Base-by-base conservation (phyloP, 352 stramenopile genomes). In the Pythium dissotocum region DNA sequence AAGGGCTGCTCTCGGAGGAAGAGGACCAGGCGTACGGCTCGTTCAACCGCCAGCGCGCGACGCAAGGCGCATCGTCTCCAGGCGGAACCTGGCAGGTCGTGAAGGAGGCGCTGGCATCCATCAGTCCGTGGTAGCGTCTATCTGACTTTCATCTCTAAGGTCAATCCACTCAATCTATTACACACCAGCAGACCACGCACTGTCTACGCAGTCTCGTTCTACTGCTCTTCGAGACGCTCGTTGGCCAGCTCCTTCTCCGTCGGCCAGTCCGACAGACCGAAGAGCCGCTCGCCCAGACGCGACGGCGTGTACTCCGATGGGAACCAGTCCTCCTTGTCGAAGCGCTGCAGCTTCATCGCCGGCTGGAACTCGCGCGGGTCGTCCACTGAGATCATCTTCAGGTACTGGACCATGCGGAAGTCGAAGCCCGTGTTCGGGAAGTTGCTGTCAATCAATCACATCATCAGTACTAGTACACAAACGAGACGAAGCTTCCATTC, bases 21-120 rank as follows among this genome's bases (percentile, higher is more conserved):
- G 83, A 90, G 30, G 81, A 89, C 32, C 71, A 77, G 0, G 79
- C 60, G 30, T 94, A 94, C 54, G 86, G 86, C n/a, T 91, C 86
- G 0, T 89, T 92, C 61, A 69, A 80, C 52, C 60, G 61, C 14
- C 51, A 57, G 13, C 24, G 48, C 42, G 57, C 40, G 48, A 10
- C 18, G 38, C 5, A 9, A 63, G 1, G 26, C 58, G 13, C 73
- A 64, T 32, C 35, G 61, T 54, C 52, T 73, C 46, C 69, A 69
- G 38, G 75, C 75, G 58, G 42, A 36, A 73, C 73, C 16, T 90
- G 80, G 86, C 77, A 78, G 59, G 49, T 76, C 7, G 58, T 82
- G 5, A 89, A 85, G 59, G 83, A 87, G 5, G 74, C 61, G 6
- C 72, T 94, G 21, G 76, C 82, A 49, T 79, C 76, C 13, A 91